These are phyloP conservation scores for Oryza brachyantha DNA, from an alignment of 176 grass and related monocot species.

Conservation along the genomic window DNA sequence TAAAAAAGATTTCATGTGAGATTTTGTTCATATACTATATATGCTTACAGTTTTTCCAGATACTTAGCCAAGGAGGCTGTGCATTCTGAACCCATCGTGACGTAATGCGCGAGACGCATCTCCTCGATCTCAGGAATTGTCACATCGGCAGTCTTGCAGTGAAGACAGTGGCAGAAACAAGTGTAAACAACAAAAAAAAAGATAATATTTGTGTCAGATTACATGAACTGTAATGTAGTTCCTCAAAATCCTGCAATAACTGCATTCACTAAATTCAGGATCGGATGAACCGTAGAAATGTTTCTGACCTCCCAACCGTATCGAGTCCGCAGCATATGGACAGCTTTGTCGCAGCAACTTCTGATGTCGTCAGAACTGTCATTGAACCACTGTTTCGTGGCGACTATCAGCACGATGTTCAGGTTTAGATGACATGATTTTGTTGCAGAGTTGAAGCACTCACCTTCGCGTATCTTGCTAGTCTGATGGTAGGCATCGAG, in stretches of 20 bases:
- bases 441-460: not conserved
- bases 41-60: conserved; percentile 56
- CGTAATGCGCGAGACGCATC: conserved; percentile 89
- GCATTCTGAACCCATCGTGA: conserved; percentile 87
- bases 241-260: not conserved
- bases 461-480: conserved; percentile 80
- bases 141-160: conserved; percentile 52
- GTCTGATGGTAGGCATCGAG: conserved; percentile 51
- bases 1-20: not conserved
- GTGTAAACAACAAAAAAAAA: too few relatives aligned
- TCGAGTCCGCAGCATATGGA: conserved; percentile 40
- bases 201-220: not conserved
- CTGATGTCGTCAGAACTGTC: conserved; percentile 69
- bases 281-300: not conserved
- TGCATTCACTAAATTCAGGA: not conserved
- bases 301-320: conserved; percentile 79
- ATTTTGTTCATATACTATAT: too few relatives aligned
- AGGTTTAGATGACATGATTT: not conserved
- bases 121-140: conserved; percentile 82
- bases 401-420: not conserved
- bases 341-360: conserved; percentile 62
- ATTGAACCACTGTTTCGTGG: conserved; percentile 62
- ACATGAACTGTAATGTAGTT: not conserved
- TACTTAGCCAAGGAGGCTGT: conserved; percentile 65
- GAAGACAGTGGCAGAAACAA: too few relatives aligned